phyloP scores from a whole-genome alignment of 805 yeast genomes.

The Pachysolen tannophilus region DNA sequence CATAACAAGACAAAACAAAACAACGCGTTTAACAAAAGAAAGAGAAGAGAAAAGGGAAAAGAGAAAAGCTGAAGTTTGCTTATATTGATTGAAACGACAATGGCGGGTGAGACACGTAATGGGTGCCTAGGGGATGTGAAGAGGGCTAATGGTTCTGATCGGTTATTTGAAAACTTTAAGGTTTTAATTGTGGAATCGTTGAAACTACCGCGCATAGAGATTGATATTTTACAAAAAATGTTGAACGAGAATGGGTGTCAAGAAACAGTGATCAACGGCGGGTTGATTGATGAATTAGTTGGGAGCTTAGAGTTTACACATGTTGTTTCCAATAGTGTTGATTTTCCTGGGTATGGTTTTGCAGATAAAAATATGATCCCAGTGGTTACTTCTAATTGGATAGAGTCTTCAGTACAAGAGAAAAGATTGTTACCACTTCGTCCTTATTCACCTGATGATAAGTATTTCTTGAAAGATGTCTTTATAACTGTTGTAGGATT shows the following conservation, averaged over 20 bases:
- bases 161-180: not conserved
- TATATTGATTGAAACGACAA: too few relatives aligned
- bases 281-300: not conserved
- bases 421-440: slow-evolving; percentile 41
- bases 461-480: slow-evolving; percentile 51
- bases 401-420: slow-evolving; percentile 35
- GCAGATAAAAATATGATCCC: slow-evolving; percentile 54
- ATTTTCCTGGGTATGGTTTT: slow-evolving; percentile 42
- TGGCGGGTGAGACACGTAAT: too few relatives aligned
- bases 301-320: slow-evolving; percentile 25
- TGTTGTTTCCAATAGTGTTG: slow-evolving; percentile 41
- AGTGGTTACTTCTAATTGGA: slow-evolving; percentile 56
- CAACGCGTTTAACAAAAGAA: too few relatives aligned
- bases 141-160: too few relatives aligned
- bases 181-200: not conserved
- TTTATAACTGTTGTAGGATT: slow-evolving; percentile 54
- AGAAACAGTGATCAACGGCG: not conserved
- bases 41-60: too few relatives aligned
- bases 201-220: not conserved
- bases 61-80: too few relatives aligned
- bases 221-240: not conserved
- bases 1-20: too few relatives aligned
- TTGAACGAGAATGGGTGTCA: not conserved
- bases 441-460: slow-evolving; percentile 66
- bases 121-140: too few relatives aligned